Base-by-base conservation (phyloP, 345 rosid genomes). In the Bretschneidera sinensis region DNA sequence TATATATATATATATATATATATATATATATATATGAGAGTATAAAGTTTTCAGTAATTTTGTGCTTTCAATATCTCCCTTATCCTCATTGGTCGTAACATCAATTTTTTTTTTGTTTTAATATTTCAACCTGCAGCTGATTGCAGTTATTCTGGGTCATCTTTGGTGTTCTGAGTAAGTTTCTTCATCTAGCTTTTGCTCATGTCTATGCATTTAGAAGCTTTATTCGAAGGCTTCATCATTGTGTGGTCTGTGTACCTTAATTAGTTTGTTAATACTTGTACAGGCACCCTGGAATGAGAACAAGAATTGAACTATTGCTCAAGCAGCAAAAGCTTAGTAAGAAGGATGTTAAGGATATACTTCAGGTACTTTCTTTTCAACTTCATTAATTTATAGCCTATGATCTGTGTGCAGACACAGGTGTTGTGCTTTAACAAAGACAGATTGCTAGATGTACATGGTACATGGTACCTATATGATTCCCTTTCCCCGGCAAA, bases 91-190 rank as follows among this genome's bases (percentile, higher is more conserved):
- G 17, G 34, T 49, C 55, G 47, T 60, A 31, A 57, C 9, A 11
- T 55, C n/a, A n/a, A n/a, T n/a, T n/a, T n/a, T n/a, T n/a, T n/a
- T n/a, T n/a, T n/a, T n/a, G n/a, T n/a, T n/a, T 52, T 35, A 55
- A 2, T 66, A 17, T 61, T 4, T 71, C 25, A 68, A 60, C 35
- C 21, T 82, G 81, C 95, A 94, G 99, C 73, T 90, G 73, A 69
- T 90, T 67, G 86, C 92, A 31, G 81, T 94, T 22, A 84, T 94
- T 57, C 74, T 94, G 67, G 97, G 99, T 48, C 92, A 94, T 72
- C 79, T 94, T 51, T 94, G 97, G 97, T 94, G 87, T 77, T 80
- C 97, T 9, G 98, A 90, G 98, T 92, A 89, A 85, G 96, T 73
- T 58, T 20, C 59, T 53, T 4, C 21, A 60, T 22, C 13, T 25